Conservation (phyloP, 169 alveolate genomes). For the Plasmodium falciparum region DNA sequence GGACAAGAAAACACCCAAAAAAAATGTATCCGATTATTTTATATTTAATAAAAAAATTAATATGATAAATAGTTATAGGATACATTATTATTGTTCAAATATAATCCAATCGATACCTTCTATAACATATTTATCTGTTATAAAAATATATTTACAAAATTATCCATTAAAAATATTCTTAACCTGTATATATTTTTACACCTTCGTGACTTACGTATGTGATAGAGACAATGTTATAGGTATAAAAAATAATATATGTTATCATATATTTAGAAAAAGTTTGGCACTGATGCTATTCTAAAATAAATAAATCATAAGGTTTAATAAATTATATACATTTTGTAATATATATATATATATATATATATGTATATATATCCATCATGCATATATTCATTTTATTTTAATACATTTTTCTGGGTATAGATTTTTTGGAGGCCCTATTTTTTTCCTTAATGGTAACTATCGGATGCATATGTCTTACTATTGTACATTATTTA, state of each 20-base stretch:
- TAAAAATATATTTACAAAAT: constrained; percentile 48
- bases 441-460: constrained; percentile 36
- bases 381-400: background rate
- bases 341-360: too few relatives aligned
- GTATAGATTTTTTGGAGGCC: constrained; percentile 45
- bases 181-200: constrained; percentile 58
- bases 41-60: constrained; percentile 58
- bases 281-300: too few relatives aligned
- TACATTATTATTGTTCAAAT: constrained; percentile 47
- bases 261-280: too few relatives aligned
- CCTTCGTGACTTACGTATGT: constrained; percentile 60
- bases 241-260: background rate
- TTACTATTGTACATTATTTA: constrained; percentile 32
- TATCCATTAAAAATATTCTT: constrained; percentile 68
- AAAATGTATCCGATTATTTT: constrained; percentile 11
- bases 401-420: background rate
- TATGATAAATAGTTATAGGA: constrained; percentile 45
- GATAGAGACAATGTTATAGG: constrained; percentile 56
- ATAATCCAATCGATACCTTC: constrained; percentile 71
- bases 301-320: too few relatives aligned
- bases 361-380: too few relatives aligned
- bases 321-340: too few relatives aligned
- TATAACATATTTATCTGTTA: constrained; percentile 57
- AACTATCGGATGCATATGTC: constrained; percentile 19
- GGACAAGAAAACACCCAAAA: background rate